Percentiles rank a stretch among this genome's conserved stretches.
These are phyloP conservation scores for Pelagophyceae sp. DNA, from an alignment of 352 stramenopile genomes.

Conservation along the genomic window DNA sequence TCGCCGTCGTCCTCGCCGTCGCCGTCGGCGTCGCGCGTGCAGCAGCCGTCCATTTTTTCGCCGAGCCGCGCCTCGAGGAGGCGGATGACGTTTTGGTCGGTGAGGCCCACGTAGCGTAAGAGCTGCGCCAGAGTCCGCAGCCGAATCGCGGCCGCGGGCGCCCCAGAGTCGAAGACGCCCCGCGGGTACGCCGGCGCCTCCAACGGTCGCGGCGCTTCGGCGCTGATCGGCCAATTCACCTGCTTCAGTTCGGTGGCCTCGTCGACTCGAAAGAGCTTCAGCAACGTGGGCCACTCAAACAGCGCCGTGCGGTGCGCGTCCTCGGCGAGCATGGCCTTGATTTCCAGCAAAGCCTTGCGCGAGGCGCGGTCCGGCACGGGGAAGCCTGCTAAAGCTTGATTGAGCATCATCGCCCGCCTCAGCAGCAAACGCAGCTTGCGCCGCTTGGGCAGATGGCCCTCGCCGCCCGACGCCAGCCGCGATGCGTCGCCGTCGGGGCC, in stretches of 20 bases:
- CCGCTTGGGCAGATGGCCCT: too few relatives aligned
- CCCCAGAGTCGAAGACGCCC: neutral
- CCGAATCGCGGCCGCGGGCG: neutral
- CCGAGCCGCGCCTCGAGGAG: neutral
- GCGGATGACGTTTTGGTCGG: neutral
- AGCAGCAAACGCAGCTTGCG: neutral
- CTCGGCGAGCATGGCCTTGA: neutral
- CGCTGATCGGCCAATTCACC: neutral
- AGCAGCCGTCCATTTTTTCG: neutral
- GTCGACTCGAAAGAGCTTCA: neutral
- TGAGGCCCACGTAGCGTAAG: neutral
- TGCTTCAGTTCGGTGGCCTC: neutral
- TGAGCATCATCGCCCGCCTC: neutral
- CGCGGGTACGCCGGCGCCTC: neutral
- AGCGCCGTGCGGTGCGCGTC: neutral
- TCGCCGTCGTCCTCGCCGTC: conserved; percentile 17
- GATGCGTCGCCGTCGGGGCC: neutral
- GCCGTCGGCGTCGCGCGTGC: conserved; percentile 4
- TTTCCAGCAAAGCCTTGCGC: neutral
- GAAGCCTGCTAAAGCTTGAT: neutral
- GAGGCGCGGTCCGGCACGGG: neutral
- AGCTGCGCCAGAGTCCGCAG: neutral
- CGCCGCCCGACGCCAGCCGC: neutral
- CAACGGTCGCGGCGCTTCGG: neutral
- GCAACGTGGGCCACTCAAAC: neutral